phyloP scores from a whole-genome alignment of 2,329 filamentous ascomycete genomes.

The Stachybotrys chartarum region DNA sequence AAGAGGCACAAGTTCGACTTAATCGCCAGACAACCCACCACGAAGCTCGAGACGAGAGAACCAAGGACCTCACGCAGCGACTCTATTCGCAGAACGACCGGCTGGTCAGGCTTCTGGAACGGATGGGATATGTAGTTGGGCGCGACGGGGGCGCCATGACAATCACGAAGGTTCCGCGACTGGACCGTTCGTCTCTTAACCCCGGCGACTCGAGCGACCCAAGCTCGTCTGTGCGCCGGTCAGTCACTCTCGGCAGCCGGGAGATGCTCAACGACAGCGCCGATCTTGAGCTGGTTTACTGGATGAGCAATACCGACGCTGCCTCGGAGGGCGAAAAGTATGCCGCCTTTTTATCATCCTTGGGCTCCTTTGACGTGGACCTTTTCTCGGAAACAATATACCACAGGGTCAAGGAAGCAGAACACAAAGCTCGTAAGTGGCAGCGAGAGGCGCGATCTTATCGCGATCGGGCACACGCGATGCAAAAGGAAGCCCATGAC shows the following conservation, averaged over 20 bases:
- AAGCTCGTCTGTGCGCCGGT: constrained; percentile 44
- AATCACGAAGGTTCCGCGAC: constrained; percentile 63
- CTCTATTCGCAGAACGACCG: constrained; percentile 80
- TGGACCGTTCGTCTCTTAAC: constrained; percentile 49
- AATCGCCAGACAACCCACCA: constrained; percentile 48
- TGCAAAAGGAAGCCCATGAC: constrained; percentile 81
- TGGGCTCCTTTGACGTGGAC: constrained; percentile 77
- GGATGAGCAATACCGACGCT: constrained; percentile 64
- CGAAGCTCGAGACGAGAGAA: constrained; percentile 62
- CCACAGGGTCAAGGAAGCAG: constrained; percentile 86
- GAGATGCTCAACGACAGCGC: constrained; percentile 47
- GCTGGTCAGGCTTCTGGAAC: constrained; percentile 74
- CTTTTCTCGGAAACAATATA: constrained; percentile 77
- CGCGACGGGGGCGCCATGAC: constrained; percentile 66
- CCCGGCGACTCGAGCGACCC: constrained; percentile 53
- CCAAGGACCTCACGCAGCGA: constrained; percentile 77
- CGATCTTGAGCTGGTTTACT: constrained; percentile 71
- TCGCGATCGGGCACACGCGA: constrained; percentile 74
- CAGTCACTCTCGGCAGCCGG: constrained; percentile 44
- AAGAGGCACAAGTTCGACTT: constrained; percentile 45
- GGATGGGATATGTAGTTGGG: constrained; percentile 75
- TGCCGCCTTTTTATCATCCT: constrained; percentile 61
- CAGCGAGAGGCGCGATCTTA: constrained; percentile 83
- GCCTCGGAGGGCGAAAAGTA: constrained; percentile 68
- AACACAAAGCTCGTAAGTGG: constrained; percentile 88